Base-by-base conservation (phyloP, 2,329 filamentous ascomycete genomes). In the Thielaviopsis ethacetica region DNA sequence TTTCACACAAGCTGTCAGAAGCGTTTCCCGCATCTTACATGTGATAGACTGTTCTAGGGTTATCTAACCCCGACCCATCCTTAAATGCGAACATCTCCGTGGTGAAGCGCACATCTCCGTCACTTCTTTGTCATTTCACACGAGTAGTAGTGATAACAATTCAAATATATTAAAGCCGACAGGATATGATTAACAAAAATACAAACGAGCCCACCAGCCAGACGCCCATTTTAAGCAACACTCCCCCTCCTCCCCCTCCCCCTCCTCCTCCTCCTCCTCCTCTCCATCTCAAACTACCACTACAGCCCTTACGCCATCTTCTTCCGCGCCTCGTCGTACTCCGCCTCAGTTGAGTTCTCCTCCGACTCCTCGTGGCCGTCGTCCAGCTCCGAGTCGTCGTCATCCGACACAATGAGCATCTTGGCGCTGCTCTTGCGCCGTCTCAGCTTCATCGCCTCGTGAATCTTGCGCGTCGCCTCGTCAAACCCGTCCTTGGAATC, bases 391-490 rank as follows among this genome's bases (percentile, higher is more conserved):
- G 72, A 72, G 54, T 73, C 74, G 19, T 72, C 73, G 30, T 69
- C 66, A 53, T 69, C 68, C 60, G 65, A 66, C 65, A 73, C 64
- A 68, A 70, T 68, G 60, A 72, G 68, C 61, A 59, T 63, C 53
- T 60, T 62, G 21, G 62, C 61, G 13, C 68, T 69, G 63, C 76
- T 81, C 74, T 75, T 79, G 64, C 73, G 70, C 64, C 86, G 76
- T 63, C 77, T 70, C 62, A 78, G 68, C 67, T 84, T 79, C 87
- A 97, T 95, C 4, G 89, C 89, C 64, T 84, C 86, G 58, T 87
- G 79, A 64, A 97, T 90, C 73, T 86, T 89, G 70, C 82, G 81
- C 67, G 82, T 90, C 1, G 95, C 88, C 70, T 94, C 85, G 59
- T 91, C 85, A 62, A 95, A 81, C 1, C 85, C 83, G 54, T 82